A percentile compares a stretch with the other conserved stretches of the same genome.
These are phyloP conservation scores for Stevia rebaudiana DNA, from an alignment of 140 eudicot genomes.

Conservation along the genomic window DNA sequence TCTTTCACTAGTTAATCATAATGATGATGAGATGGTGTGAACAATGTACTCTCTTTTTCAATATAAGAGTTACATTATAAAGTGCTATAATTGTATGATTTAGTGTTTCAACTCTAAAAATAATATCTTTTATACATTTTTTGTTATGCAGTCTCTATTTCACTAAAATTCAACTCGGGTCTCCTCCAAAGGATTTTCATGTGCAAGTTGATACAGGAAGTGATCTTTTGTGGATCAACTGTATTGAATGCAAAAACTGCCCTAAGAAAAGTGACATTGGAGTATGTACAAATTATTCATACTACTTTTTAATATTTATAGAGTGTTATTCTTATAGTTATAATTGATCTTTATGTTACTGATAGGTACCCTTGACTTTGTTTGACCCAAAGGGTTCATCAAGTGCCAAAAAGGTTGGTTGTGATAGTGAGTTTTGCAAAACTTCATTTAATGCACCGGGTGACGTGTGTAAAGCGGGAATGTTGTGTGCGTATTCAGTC, in stretches of 20 bases:
- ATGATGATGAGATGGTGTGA: too few species aligned
- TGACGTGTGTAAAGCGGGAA: constrained; percentile 52
- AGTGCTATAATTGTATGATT: too few species aligned
- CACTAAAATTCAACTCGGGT: constrained; percentile 71
- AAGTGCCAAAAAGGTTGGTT: constrained; percentile 43
- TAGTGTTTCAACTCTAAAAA: too few species aligned
- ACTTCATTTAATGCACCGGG: constrained; percentile 27
- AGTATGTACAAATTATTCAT: constrained; percentile 38
- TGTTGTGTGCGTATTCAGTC: constrained; percentile 57
- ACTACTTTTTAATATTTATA: neutral
- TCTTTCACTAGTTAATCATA: too few species aligned
- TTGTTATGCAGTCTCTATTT: constrained; percentile 55
- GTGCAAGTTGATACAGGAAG: constrained; percentile 98
- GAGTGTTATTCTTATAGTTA: neutral
- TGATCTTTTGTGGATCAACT: constrained; percentile 92
- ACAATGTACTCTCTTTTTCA: too few species aligned
- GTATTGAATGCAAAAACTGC: constrained; percentile 63
- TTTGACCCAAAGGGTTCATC: constrained; percentile 66
- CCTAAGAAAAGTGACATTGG: constrained; percentile 72
- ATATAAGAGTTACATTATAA: too few species aligned
- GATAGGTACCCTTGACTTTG: constrained; percentile 44
- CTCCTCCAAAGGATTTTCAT: constrained; percentile 68
- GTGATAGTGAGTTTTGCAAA: constrained; percentile 59
- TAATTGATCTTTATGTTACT: neutral
- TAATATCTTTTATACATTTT: neutral